phyloP scores from a whole-genome alignment of 2,329 filamentous ascomycete species.

The Pyricularia sp. region DNA sequence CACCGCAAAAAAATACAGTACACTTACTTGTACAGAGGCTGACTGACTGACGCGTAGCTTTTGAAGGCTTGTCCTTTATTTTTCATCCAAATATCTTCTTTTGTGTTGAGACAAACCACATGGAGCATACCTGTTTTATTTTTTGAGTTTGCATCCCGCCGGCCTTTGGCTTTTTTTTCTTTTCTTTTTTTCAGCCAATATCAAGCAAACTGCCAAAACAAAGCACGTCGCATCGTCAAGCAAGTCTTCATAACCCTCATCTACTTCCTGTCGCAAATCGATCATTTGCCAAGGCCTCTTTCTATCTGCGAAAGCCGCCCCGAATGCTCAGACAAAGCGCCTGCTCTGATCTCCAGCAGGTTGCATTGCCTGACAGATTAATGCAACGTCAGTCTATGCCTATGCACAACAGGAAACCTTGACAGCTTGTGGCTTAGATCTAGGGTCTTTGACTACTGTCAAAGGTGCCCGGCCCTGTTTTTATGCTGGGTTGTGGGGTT shows the following conservation, averaged over 20 bases:
- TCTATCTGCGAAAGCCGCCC: neutral
- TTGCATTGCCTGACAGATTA: neutral
- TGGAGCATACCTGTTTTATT: neutral
- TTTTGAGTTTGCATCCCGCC: neutral
- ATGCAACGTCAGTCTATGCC: neutral
- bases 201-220: neutral
- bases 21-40: neutral
- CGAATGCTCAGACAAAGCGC: neutral
- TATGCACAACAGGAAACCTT: neutral
- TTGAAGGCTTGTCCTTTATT: neutral
- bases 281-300: neutral
- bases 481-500: neutral
- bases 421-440: neutral
- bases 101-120: neutral
- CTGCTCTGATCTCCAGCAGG: neutral
- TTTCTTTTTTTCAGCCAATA: neutral
- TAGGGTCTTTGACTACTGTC: neutral
- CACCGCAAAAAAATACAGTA: neutral
- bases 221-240: neutral
- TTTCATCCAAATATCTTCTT: neutral
- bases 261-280: neutral
- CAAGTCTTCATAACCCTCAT: neutral
- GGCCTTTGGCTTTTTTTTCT: neutral
- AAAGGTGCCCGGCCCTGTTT: neutral
- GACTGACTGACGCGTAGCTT: neutral